Base-by-base conservation (phyloP, 441 rosid species). In the Gossypium laxum region DNA sequence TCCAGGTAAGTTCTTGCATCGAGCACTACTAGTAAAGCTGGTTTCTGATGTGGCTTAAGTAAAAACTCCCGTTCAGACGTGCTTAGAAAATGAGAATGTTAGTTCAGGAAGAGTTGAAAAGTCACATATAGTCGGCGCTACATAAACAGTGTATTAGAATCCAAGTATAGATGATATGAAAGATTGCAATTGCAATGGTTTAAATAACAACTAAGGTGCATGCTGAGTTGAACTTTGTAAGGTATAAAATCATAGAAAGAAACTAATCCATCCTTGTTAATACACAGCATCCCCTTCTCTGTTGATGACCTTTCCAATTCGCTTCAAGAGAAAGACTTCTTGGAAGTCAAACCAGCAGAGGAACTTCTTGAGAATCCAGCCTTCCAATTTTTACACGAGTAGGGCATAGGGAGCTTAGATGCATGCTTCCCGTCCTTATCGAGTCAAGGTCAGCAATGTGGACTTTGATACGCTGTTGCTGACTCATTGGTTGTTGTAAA, bases 221-320 rank as follows among this genome's bases (percentile, higher is more conserved):
- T 3, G 58, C 58, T 48, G 6, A 54, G 10, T 57, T 41, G 14
- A 50, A 6, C 15, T 12, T 57, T 28, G 54, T 15, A 22, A n/a
- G 4, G 50, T 34, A 5, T 26, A 5, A 34, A 4, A n/a, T 34
- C 6, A 15, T 43, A 17, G 14, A 15, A 56, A n/a, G 32, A 0
- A 15, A 70, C 75, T 79, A 56, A 82, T 74, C 48, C 21, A 17
- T 28, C 7, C 56, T 47, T 78, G n/a, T 17, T 22, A 34, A 69
- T n/a, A 70, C 87, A 90, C 87, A 90, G 98, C 86, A 96, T 93
- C 72, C 99, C 97, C 43, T 96, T 93, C 90, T 93, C 97, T 4
- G 83, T 86, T 0, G 96, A 93, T 28, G 99, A 96, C 77, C 89
- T 96, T 66, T 84, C 98, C 0, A 86, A 82, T 74, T 74, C 96